Evolutionary conservation across 1,284 basidiomycete genomes (phyloP).

Genomic region (Boletus albobrunnescens): DNA sequence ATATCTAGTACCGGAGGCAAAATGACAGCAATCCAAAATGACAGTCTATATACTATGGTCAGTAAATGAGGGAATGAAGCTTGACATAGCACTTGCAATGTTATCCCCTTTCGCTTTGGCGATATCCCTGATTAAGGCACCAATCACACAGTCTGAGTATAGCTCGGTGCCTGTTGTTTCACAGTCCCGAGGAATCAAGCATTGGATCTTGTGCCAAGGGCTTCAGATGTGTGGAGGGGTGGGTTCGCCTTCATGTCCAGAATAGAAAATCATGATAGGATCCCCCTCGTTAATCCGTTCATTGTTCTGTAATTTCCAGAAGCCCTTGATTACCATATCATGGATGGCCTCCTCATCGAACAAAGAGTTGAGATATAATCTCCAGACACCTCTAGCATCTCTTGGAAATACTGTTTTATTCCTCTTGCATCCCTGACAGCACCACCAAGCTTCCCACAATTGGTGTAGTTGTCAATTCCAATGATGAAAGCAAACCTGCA

Average conservation of each 20-base stretch:
- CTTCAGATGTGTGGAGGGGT: neutral
- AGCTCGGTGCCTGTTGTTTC: neutral
- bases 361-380: neutral
- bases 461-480: neutral
- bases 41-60: neutral
- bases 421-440: neutral
- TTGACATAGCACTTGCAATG: neutral
- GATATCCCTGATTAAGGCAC: neutral
- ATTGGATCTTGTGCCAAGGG: neutral
- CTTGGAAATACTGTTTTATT: neutral
- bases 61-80: neutral
- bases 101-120: slow-evolving; percentile 2
- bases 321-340: neutral
- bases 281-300: neutral
- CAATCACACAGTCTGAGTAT: neutral
- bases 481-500: slow-evolving; percentile 3
- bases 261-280: slow-evolving; percentile 6
- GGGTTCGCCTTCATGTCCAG: neutral
- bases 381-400: neutral
- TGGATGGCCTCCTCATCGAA: neutral
- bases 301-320: neutral
- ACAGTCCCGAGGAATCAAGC: neutral
- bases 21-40: slow-evolving; percentile 58
- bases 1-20: slow-evolving; percentile 36
- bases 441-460: neutral